Evolutionary conservation across 805 yeast species (phyloP), one percentile per base, ranked within the genome.

Genomic region (Metschnikowia vanudenii): DNA sequence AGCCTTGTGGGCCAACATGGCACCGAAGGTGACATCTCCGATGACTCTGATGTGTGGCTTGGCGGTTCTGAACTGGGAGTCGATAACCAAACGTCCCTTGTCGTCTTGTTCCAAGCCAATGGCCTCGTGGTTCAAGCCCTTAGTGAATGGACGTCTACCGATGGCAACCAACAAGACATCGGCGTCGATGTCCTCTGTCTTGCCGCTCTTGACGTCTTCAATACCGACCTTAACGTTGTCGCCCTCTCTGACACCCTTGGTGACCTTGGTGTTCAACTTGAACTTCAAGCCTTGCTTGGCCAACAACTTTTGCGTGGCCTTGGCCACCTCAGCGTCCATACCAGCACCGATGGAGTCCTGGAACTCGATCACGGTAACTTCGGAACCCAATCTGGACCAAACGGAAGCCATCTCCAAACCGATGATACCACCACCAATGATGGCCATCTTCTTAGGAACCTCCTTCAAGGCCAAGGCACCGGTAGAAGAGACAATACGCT

Each of bases 361-460:
- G 82, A 80, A 94, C 79, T 94, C 99, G 51, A 94, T 74, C 46
- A 94, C 85, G 37, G 97, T 92, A 54, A 94, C 99, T 75, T 94
- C 90, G 36, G 96, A 75, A 37, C 99, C 99, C 61, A 94, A 75
- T 73, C 99, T 83, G 49, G 91, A 75, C 85, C 95, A 94, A 39
- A 94, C 99, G 20, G 98, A 91, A 54, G 96, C 99, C 97, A 94
- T 94, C 77, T 94, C 99, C 59, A 94, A 81, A 64, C 99, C 99
- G 67, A 94, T 94, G 75, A 94, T 92, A 79, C 99, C 99, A 74
- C 97, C 99, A 68, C 99, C 99, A 62, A 94, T 92, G 72, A 94
- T 83, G 57, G 92, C 85, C 64, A 94, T 63, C 67, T 78, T 83
- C 79, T 94, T 90, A 65, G 99, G 99, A 49, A 94, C 78, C 76